Evolutionary conservation across 495 filamentous ascomycete genomes (phyloP).

Genomic region (Bacidia gigantensis): DNA sequence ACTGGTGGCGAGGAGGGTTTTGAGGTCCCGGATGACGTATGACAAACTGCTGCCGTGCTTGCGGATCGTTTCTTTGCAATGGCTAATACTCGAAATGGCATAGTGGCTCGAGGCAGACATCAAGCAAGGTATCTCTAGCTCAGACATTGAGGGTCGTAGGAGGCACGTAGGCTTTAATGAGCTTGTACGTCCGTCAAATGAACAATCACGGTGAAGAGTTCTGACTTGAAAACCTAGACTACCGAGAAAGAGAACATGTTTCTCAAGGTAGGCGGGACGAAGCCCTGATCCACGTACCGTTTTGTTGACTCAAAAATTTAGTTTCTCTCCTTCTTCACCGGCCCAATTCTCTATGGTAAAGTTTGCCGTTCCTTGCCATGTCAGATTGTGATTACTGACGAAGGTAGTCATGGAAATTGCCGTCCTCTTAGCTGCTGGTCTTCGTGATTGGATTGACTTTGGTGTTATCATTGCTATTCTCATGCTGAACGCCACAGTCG

Average conservation of each 20-base stretch:
- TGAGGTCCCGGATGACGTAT: constrained; percentile 45
- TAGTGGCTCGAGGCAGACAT: constrained; percentile 59
- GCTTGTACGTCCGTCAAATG: constrained; percentile 22
- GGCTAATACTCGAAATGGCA: neutral
- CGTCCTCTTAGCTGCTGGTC: constrained; percentile 63
- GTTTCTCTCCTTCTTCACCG: constrained; percentile 67
- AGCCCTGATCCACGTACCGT: neutral
- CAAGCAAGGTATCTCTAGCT: constrained; percentile 41
- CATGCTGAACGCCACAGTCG: constrained; percentile 63
- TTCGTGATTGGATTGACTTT: constrained; percentile 71
- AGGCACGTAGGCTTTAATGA: constrained; percentile 63
- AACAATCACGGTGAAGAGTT: neutral
- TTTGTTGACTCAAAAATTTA: constrained; percentile 27
- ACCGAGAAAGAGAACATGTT: constrained; percentile 69
- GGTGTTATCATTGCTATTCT: constrained; percentile 74
- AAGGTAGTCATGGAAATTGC: constrained; percentile 69
- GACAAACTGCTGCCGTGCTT: neutral
- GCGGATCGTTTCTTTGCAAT: neutral
- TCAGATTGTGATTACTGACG: constrained; percentile 16
- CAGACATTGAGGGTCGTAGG: constrained; percentile 50
- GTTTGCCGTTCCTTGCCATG: constrained; percentile 3
- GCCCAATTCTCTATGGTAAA: constrained; percentile 74
- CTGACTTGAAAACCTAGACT: constrained; percentile 13
- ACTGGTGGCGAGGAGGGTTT: constrained; percentile 29
- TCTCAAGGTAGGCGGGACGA: constrained; percentile 19